Conservation (phyloP, 768 basidiomycete genomes). For the Bullera alba region DNA sequence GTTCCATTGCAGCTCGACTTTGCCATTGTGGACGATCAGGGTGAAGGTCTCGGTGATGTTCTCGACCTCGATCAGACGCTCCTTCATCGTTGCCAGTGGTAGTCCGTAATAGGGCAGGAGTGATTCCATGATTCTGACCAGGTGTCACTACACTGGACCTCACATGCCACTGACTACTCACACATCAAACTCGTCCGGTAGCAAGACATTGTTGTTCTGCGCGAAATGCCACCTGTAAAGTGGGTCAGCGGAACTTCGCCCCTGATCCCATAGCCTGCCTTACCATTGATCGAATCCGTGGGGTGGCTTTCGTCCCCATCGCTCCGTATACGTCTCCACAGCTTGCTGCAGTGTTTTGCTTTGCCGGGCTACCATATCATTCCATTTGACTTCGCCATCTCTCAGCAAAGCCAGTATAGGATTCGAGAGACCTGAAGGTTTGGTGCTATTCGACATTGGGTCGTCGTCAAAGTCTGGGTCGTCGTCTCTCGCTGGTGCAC, state of each 20-base stretch:
- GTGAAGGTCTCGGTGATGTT: constrained; percentile 46
- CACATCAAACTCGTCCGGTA: constrained; percentile 46
- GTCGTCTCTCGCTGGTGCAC: background rate
- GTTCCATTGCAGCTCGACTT: constrained; percentile 47
- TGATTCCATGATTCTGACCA: constrained; percentile 42
- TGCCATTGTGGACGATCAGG: constrained; percentile 44
- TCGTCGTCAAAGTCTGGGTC: constrained; percentile 30
- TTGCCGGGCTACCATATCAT: constrained; percentile 61
- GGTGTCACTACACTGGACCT: no score
- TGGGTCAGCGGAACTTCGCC: background rate
- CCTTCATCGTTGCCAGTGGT: constrained; percentile 33
- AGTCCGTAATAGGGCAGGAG: constrained; percentile 44
- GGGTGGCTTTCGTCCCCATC: constrained; percentile 75
- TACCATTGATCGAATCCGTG: constrained; percentile 87
- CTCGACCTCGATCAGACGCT: constrained; percentile 42
- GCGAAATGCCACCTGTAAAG: constrained; percentile 42
- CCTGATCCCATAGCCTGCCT: constrained; percentile 8
- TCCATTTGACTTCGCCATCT: constrained; percentile 70
- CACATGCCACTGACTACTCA: no score
- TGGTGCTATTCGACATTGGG: constrained; percentile 6
- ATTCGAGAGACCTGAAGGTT: constrained; percentile 46
- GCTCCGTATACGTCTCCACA: constrained; percentile 68
- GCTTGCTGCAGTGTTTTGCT: constrained; percentile 72
- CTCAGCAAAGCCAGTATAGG: constrained; percentile 80
- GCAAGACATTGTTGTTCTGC: constrained; percentile 31